Conservation (phyloP, 495 filamentous ascomycete genomes). For the Achaetomiella virescens region DNA sequence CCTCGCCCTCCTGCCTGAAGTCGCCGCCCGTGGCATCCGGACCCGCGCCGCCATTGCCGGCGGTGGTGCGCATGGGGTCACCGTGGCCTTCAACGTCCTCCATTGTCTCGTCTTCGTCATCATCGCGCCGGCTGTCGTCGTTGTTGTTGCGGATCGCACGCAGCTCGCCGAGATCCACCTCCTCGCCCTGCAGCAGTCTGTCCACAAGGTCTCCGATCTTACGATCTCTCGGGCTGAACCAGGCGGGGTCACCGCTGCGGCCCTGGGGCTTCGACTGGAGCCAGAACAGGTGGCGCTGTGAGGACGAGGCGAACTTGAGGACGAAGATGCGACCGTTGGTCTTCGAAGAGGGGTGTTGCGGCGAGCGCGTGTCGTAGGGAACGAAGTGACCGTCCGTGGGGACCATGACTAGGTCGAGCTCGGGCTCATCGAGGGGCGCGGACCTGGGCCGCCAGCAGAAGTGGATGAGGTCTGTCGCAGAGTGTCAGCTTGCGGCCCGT, state of each 20-base stretch:
- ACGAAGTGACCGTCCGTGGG: slow-evolving; percentile 82
- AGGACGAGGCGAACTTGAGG: slow-evolving; percentile 91
- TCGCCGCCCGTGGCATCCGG: slow-evolving; percentile 83
- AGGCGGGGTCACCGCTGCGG: slow-evolving; percentile 60
- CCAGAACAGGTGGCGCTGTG: slow-evolving; percentile 90
- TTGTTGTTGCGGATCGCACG: slow-evolving; percentile 53
- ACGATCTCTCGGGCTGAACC: slow-evolving; percentile 73
- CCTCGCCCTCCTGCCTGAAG: slow-evolving; percentile 81
- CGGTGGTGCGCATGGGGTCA: slow-evolving; percentile 51
- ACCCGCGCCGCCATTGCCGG: slow-evolving; percentile 72
- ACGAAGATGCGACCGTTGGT: slow-evolving; percentile 89
- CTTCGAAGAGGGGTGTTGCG: slow-evolving; percentile 46
- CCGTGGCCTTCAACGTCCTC: slow-evolving; percentile 71
- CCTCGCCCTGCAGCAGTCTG: slow-evolving; percentile 74
- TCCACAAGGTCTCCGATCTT: slow-evolving; percentile 83
- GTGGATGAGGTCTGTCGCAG: slow-evolving; percentile 67
- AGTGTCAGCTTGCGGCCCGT: slow-evolving; percentile 16
- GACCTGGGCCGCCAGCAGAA: slow-evolving; percentile 82
- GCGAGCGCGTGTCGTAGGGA: slow-evolving; percentile 57
- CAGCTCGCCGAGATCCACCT: slow-evolving; percentile 81
- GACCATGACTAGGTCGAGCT: slow-evolving; percentile 82
- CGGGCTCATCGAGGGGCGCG: slow-evolving; percentile 55
- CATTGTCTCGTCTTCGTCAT: slow-evolving; percentile 74
- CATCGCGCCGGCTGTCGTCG: slow-evolving; percentile 54
- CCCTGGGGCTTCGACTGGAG: slow-evolving; percentile 84